Percentiles rank a stretch among this genome's conserved stretches.
phyloP scores from a whole-genome alignment of 371 early-diverging fungal genomes.

The Actinomucor elegans region DNA sequence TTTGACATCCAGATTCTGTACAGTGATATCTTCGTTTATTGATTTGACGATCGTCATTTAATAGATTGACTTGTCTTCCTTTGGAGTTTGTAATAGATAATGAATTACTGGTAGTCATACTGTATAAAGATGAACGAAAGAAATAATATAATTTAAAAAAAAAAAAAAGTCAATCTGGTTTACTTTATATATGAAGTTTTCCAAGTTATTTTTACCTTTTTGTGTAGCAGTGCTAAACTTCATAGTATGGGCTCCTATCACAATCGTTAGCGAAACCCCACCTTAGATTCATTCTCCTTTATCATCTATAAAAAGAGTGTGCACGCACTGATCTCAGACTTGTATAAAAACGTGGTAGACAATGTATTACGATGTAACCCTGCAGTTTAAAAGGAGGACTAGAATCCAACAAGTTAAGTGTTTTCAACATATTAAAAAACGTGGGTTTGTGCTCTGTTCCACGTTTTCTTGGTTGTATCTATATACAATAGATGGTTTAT shows the following conservation, averaged over 20 bases:
- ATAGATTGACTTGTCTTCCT: constrained; percentile 42
- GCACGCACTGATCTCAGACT: constrained; percentile 8
- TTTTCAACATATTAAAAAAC: no score
- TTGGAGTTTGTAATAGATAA: constrained; percentile 34
- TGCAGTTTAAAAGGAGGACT: no score
- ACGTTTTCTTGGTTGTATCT: no score
- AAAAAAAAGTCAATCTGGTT: constrained; percentile 6
- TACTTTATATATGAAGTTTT: constrained; percentile 7
- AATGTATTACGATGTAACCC: constrained; percentile 7
- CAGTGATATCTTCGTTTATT: constrained; percentile 48
- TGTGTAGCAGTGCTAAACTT: constrained; percentile 9
- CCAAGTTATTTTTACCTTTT: constrained; percentile 4
- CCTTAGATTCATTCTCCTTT: not conserved
- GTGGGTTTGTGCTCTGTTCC: no score
- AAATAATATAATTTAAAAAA: constrained; percentile 2
- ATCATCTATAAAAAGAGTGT: not conserved
- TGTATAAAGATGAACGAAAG: not conserved
- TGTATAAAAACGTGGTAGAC: constrained; percentile 9
- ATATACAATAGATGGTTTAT: no score
- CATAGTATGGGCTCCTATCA: no score
- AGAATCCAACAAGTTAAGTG: no score
- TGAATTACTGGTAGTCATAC: not conserved
- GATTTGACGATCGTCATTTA: constrained; percentile 28
- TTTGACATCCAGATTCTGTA: constrained; percentile 51
- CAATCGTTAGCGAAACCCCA: no score